Base-by-base conservation (phyloP, 345 rosid genomes). In the Hypericum androsaemum region DNA sequence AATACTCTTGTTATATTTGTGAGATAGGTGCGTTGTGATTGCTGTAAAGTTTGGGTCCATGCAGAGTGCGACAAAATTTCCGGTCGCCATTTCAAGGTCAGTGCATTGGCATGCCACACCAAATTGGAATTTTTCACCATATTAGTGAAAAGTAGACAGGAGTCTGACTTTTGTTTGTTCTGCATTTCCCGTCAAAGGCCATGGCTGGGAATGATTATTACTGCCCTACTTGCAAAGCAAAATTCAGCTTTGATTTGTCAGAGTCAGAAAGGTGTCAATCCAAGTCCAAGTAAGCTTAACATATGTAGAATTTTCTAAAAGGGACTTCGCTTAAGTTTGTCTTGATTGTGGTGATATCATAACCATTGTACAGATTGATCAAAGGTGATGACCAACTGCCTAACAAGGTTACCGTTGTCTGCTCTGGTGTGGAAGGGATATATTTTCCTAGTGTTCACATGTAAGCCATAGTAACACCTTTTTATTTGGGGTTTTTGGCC, bases 41-140 rank as follows among this genome's bases (percentile, higher is more conserved):
- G 94, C 43, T 92, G 98, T 70, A 88, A 92, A 76, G 83, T 81
- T 63, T 92, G 98, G 98, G 78, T 88, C 50, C 97, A 92, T 67
- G 85, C 95, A 22, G 86, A 62, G 61, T 92, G 98, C 58, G 97
- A 88, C 66, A 85, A 74, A 66, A 88, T 92, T 66, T 80, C 90
- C 47, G 72, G 76, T 60, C 72, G 63, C 61, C 71, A 60, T 72
- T 88, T 92, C 70, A 81, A 85, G 98, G 98, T 88, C 37, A 53
- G 70, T 62, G 58, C 60, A 43, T 64, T 22, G 32, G 32, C 32
- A 22, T 61, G 47, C 49, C 28, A n/a, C 13, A 41, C 12, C 41
- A n/a, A n/a, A 35, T 43, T 63, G n/a, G 55, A 74, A 39, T 59
- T 42, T 37, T 7, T 5, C 39, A 43, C 49, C 40, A 61, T n/a